phyloP scores from a whole-genome alignment of 495 filamentous ascomycete genomes.

The Rostrohypoxylon terebratum region DNA sequence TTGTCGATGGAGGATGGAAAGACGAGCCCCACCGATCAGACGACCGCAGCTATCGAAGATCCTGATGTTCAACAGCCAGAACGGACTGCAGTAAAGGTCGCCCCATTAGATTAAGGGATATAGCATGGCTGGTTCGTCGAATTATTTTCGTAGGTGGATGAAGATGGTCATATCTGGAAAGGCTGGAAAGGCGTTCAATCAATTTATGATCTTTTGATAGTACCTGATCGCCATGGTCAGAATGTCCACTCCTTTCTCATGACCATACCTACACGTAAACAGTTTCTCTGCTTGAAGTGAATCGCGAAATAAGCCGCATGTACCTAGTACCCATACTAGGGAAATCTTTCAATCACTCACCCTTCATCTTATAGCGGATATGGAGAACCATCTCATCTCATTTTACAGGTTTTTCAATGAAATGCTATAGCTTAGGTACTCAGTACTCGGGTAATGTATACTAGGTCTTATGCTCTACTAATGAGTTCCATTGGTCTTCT shows the following conservation, averaged over 20 bases:
- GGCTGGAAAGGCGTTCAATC: neutral
- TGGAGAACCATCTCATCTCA: no score
- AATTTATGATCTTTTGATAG: neutral
- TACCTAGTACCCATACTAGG: neutral
- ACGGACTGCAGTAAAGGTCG: neutral
- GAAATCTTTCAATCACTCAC: no score
- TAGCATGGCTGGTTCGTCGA: neutral
- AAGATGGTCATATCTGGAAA: neutral
- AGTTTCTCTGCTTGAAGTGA: neutral
- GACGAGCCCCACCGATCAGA: neutral
- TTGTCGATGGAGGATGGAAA: neutral
- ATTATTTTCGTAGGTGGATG: neutral
- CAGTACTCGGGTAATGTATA: neutral
- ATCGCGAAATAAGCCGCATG: neutral
- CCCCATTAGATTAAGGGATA: neutral
- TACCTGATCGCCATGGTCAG: neutral
- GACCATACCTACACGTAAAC: neutral
- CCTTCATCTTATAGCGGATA: no score
- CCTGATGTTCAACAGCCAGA: neutral
- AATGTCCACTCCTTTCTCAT: neutral
- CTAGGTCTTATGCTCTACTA: neutral
- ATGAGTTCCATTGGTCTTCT: conserved; percentile 25
- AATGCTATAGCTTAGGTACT: neutral
- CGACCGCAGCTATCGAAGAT: neutral
- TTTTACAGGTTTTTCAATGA: neutral